A percentile compares a stretch with the other conserved stretches of the same genome.
Evolutionary conservation across 352 stramenopile genomes (phyloP).

Genomic region (Globisporangium abappressorium): DNA sequence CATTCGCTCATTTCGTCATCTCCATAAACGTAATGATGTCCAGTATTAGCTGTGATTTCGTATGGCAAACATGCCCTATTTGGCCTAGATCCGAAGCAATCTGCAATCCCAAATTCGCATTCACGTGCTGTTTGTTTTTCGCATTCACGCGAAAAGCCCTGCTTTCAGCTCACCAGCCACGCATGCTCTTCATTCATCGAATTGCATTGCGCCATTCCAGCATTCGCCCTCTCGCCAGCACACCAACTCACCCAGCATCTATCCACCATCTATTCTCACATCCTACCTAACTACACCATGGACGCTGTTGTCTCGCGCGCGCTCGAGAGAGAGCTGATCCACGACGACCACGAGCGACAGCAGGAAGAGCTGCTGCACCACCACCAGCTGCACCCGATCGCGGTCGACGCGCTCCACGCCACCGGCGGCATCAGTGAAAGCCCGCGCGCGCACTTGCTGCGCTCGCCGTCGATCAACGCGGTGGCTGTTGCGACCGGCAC

Average conservation of each 20-base stretch:
- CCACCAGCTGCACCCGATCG: constrained; percentile 17
- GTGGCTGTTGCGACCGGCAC: constrained; percentile 11
- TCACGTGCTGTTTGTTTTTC: background rate
- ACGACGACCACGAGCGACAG: background rate
- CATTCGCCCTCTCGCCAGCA: constrained; percentile 4
- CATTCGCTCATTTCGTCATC: no score
- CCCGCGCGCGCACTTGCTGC: constrained; percentile 13
- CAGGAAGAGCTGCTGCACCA: constrained; percentile 11
- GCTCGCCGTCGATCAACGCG: constrained; percentile 16
- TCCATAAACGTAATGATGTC: no score
- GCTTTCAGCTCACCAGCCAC: background rate
- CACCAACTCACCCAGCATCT: background rate
- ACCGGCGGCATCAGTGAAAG: background rate
- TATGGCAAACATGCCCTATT: no score
- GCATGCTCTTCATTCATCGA: background rate
- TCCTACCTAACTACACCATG: background rate
- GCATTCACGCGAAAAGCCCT: background rate
- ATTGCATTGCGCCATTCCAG: background rate
- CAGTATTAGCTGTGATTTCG: no score
- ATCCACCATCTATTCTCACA: background rate
- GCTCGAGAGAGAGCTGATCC: constrained; percentile 15
- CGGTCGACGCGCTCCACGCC: background rate
- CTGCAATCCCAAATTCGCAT: background rate
- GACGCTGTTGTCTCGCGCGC: background rate
- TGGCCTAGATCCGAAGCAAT: background rate